Percentiles rank a stretch among this genome's conserved stretches.
These are phyloP conservation scores for Debaryomyces psychrophilus DNA, from an alignment of 1,139 yeast genomes.

Conservation along the genomic window DNA sequence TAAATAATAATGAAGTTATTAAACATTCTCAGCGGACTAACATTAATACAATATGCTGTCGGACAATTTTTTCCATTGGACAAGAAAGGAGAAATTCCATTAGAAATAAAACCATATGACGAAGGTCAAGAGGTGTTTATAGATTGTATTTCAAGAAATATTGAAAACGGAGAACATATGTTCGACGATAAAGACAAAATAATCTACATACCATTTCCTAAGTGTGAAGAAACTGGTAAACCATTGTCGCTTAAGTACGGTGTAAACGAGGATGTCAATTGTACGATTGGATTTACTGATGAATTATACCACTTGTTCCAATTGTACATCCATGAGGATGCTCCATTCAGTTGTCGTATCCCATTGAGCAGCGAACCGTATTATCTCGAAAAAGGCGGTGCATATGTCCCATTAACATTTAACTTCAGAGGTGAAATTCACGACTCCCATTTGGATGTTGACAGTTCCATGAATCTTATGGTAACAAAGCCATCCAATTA, in stretches of 20 bases:
- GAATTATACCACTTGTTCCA: conserved; percentile 73
- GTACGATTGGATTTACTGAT: conserved; percentile 68
- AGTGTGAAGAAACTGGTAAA: conserved; percentile 64
- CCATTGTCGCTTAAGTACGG: conserved; percentile 60
- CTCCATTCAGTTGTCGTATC: conserved; percentile 70
- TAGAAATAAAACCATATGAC: conserved; percentile 38
- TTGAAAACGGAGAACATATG: conserved; percentile 73
- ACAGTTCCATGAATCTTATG: conserved; percentile 58
- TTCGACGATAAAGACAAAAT: conserved; percentile 64
- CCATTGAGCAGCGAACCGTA: conserved; percentile 51
- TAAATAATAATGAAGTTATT: conserved; percentile 3
- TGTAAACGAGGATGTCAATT: conserved; percentile 54
- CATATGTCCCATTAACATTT: conserved; percentile 62
- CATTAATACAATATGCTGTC: conserved; percentile 1
- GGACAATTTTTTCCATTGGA: conserved; percentile 41
- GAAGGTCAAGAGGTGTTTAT: conserved; percentile 52
- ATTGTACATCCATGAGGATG: conserved; percentile 75
- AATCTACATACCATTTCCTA: conserved; percentile 60
- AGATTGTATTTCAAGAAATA: conserved; percentile 67
- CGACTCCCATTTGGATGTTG: conserved; percentile 72
- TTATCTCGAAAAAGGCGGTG: conserved; percentile 51
- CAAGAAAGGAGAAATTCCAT: conserved; percentile 43
- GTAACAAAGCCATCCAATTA: conserved; percentile 44
- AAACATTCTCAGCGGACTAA: conserved; percentile 1
- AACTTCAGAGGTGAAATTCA: conserved; percentile 69